Conservation (phyloP, 331 rosid species). For the Dryas integrifolia region DNA sequence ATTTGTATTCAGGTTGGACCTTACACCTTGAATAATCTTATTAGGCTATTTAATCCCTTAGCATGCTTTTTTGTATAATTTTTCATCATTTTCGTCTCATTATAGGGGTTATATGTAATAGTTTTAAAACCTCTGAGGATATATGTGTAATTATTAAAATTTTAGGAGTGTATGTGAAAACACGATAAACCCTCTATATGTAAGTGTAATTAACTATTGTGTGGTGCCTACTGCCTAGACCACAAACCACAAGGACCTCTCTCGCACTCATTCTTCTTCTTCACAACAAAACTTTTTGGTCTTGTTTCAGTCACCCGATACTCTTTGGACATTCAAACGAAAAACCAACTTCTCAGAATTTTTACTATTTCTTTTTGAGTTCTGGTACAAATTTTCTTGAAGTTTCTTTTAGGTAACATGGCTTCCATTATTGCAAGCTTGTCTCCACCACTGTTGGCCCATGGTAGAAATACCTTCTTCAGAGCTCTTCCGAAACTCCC, state of each 20-base stretch:
- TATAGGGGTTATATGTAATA: too few species aligned
- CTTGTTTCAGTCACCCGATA: background rate
- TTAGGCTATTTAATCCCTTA: too few species aligned
- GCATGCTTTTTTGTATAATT: too few species aligned
- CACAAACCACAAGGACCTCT: background rate
- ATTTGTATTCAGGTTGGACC: too few species aligned
- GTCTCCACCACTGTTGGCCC: constrained; percentile 51
- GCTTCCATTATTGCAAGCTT: constrained; percentile 63
- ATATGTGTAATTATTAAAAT: too few species aligned
- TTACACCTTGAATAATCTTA: too few species aligned
- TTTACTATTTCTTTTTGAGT: background rate
- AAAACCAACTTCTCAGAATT: background rate
- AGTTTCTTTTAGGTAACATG: constrained; percentile 37
- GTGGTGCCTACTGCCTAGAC: background rate
- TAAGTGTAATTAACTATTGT: too few species aligned
- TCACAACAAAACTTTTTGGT: background rate
- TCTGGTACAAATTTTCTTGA: background rate
- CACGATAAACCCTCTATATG: too few species aligned
- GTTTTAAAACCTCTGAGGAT: too few species aligned
- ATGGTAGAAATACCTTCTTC: constrained; percentile 33
- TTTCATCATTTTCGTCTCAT: too few species aligned
- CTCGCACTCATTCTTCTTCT: background rate
- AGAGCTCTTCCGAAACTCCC: constrained; percentile 31
- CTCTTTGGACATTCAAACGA: background rate
- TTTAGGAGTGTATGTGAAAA: too few species aligned